phyloP scores from a whole-genome alignment of 2,329 filamentous ascomycete genomes.

The Lachnellula occidentalis region DNA sequence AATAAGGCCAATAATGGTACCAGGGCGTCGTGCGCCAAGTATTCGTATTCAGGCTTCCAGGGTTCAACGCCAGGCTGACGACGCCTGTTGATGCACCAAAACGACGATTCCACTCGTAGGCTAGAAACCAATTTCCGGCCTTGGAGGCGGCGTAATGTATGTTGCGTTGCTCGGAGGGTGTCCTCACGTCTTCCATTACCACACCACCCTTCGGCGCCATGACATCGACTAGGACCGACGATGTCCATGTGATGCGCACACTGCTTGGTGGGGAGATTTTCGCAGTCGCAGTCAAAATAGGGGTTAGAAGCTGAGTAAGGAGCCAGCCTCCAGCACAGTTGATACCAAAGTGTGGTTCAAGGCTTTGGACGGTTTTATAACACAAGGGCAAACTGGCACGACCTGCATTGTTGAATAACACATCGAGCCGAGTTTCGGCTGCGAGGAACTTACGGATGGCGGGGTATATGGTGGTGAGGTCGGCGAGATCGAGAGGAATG shows the following conservation, averaged over 20 bases:
- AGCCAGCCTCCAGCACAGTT: slow-evolving; percentile 32
- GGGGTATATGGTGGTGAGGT: slow-evolving; percentile 27
- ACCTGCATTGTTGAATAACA: slow-evolving; percentile 43
- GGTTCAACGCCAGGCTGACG: slow-evolving; percentile 14
- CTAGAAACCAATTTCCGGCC: slow-evolving; percentile 13
- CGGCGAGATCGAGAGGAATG: slow-evolving; percentile 27
- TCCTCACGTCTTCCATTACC: slow-evolving; percentile 10
- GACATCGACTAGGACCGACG: slow-evolving; percentile 21
- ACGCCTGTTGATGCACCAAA: slow-evolving; percentile 7
- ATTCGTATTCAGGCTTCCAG: slow-evolving; percentile 15
- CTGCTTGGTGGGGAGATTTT: background rate
- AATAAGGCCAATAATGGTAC: background rate
- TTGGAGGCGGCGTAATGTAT: slow-evolving; percentile 14
- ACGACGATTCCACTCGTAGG: slow-evolving; percentile 8
- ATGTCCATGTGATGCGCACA: slow-evolving; percentile 27
- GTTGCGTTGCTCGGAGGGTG: background rate
- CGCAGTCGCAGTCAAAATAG: slow-evolving; percentile 17
- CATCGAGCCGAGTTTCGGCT: slow-evolving; percentile 32
- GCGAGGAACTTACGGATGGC: slow-evolving; percentile 28
- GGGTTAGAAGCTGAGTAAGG: slow-evolving; percentile 30
- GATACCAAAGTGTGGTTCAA: slow-evolving; percentile 31
- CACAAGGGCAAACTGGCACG: background rate
- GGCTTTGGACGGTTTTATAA: slow-evolving; percentile 15
- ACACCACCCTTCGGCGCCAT: slow-evolving; percentile 8
- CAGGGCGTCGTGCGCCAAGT: background rate